phyloP scores from a whole-genome alignment of 805 yeast genomes.

The Ogataea glucozyma region DNA sequence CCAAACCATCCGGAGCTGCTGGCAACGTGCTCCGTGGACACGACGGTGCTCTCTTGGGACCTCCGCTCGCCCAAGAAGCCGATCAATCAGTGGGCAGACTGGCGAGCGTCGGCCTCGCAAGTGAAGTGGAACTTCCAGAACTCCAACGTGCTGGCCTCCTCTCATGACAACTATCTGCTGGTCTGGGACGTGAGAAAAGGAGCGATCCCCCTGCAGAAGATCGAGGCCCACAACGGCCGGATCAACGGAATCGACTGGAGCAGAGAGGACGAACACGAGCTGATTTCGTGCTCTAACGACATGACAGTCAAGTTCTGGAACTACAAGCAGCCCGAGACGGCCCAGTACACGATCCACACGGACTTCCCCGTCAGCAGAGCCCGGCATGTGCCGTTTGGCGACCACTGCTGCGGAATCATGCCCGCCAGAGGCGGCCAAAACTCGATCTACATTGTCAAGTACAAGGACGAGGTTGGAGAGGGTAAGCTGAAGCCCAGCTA shows the following conservation, averaged over 20 bases:
- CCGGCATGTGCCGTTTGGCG: slow-evolving; percentile 85
- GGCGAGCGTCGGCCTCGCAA: slow-evolving; percentile 93
- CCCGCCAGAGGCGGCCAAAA: slow-evolving; percentile 87
- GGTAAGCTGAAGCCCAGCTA: slow-evolving; percentile 52
- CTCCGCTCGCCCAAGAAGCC: slow-evolving; percentile 78
- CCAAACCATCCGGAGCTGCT: slow-evolving; percentile 81
- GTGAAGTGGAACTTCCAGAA: slow-evolving; percentile 88
- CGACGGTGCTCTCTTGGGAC: slow-evolving; percentile 89
- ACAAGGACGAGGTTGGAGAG: slow-evolving; percentile 39
- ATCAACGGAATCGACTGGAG: slow-evolving; percentile 89
- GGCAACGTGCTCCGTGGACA: slow-evolving; percentile 93
- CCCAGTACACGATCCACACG: slow-evolving; percentile 62
- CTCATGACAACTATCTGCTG: slow-evolving; percentile 78
- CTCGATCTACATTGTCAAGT: slow-evolving; percentile 55
- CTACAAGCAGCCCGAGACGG: slow-evolving; percentile 43
- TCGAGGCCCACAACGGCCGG: slow-evolving; percentile 79
- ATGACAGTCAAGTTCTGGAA: slow-evolving; percentile 84
- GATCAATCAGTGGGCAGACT: slow-evolving; percentile 79
- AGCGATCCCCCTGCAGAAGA: slow-evolving; percentile 65
- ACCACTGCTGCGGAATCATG: slow-evolving; percentile 78
- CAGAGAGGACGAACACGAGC: slow-evolving; percentile 53
- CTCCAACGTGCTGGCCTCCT: slow-evolving; percentile 75
- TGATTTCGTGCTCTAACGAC: slow-evolving; percentile 87
- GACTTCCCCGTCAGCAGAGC: slow-evolving; percentile 90
- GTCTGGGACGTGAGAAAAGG: slow-evolving; percentile 91